These are phyloP conservation scores for Cystobasidium ongulense DNA, from an alignment of 768 basidiomycete genomes.

Conservation along the genomic window DNA sequence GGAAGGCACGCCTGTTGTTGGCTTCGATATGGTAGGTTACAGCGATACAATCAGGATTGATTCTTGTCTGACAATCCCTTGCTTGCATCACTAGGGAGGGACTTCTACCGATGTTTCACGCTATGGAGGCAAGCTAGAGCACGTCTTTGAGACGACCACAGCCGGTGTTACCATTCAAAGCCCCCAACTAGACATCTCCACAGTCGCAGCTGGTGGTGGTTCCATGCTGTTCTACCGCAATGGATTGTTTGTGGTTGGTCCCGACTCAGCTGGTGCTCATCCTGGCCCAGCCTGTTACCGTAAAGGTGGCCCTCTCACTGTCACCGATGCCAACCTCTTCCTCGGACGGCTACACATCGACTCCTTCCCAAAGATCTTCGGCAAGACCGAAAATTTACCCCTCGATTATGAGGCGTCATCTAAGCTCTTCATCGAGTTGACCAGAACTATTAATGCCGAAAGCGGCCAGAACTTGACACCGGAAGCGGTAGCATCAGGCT, in stretches of 20 bases:
- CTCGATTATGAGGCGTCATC: slow-evolving; percentile 66
- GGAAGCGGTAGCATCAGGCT: slow-evolving; percentile 85
- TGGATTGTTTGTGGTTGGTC: slow-evolving; percentile 84
- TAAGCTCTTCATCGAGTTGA: slow-evolving; percentile 60
- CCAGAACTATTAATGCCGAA: slow-evolving; percentile 61
- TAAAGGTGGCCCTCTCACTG: slow-evolving; percentile 81
- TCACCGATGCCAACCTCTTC: slow-evolving; percentile 85
- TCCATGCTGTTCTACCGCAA: slow-evolving; percentile 80
- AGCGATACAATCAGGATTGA: neutral
- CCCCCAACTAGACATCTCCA: slow-evolving; percentile 84
- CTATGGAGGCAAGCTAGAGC: slow-evolving; percentile 80
- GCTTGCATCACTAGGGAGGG: slow-evolving; percentile 66
- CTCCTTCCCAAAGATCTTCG: slow-evolving; percentile 91
- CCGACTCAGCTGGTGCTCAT: slow-evolving; percentile 84
- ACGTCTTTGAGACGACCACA: slow-evolving; percentile 93
- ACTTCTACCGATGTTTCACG: slow-evolving; percentile 93
- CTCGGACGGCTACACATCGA: slow-evolving; percentile 80
- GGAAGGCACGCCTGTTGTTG: slow-evolving; percentile 72
- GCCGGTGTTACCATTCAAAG: slow-evolving; percentile 91
- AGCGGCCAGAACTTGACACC: slow-evolving; percentile 51
- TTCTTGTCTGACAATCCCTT: slow-evolving; percentile 26
- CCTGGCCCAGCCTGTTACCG: slow-evolving; percentile 88
- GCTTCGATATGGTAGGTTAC: slow-evolving; percentile 47
- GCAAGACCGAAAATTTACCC: slow-evolving; percentile 79
- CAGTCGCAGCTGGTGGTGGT: slow-evolving; percentile 90